phyloP scores from a whole-genome alignment of 768 basidiomycete genomes.

The Collybia mongolica region DNA sequence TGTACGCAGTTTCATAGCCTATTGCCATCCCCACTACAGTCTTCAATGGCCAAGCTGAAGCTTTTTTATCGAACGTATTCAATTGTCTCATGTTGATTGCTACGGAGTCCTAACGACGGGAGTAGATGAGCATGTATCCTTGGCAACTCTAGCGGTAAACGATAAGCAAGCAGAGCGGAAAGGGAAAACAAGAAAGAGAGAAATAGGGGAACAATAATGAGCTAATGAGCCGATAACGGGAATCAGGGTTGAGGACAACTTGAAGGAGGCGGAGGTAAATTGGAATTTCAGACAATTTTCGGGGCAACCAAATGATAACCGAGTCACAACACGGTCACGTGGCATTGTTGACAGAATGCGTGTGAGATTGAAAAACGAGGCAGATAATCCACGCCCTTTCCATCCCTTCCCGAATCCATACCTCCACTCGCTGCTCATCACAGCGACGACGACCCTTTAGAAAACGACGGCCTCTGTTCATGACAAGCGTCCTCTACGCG shows the following conservation, averaged over 20 bases:
- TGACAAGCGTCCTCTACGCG: constrained; percentile 10
- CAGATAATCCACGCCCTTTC: constrained; percentile 10
- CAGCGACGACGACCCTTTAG: constrained; percentile 16
- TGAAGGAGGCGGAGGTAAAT: background rate
- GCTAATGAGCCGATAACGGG: too few relatives aligned
- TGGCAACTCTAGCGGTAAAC: background rate
- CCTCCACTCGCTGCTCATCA: constrained; percentile 19
- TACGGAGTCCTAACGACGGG: too few relatives aligned
- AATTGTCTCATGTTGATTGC: too few relatives aligned
- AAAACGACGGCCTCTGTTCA: constrained; percentile 2
- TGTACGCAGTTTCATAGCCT: too few relatives aligned
- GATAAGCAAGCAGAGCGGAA: background rate
- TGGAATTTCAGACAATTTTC: background rate
- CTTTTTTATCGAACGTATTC: too few relatives aligned
- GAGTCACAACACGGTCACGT: constrained; percentile 36
- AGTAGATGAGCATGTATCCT: too few relatives aligned
- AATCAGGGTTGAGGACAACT: too few relatives aligned
- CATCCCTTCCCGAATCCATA: constrained; percentile 26
- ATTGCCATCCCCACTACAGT: too few relatives aligned
- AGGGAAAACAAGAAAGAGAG: background rate
- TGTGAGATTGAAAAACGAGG: constrained; percentile 38
- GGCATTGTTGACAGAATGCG: constrained; percentile 40
- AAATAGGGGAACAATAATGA: background rate
- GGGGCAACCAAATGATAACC: too few relatives aligned
- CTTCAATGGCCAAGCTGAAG: too few relatives aligned